phyloP scores from a whole-genome alignment of 345 rosid genomes.

The Orychophragmus violaceus region DNA sequence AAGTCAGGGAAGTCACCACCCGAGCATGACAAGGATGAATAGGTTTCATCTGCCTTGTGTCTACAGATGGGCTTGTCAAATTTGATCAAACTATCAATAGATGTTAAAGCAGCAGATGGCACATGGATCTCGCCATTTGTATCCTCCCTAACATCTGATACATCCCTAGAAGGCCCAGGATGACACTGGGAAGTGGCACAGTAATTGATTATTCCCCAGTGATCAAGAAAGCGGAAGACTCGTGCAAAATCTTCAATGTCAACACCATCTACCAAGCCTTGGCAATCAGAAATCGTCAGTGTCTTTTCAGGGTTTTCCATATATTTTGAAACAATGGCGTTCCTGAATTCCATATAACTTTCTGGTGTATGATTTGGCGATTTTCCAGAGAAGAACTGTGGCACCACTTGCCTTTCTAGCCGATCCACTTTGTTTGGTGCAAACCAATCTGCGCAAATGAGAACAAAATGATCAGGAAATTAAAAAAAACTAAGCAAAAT shows the following conservation, averaged over 20 bases:
- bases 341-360: constrained; percentile 88
- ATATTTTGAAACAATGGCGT: constrained; percentile 72
- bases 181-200: constrained; percentile 48
- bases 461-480: background rate
- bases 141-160: constrained; percentile 75
- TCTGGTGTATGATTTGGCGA: constrained; percentile 68
- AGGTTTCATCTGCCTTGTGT: constrained; percentile 64
- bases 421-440: constrained; percentile 78
- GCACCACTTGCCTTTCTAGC: constrained; percentile 95
- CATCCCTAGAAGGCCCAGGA: constrained; percentile 49
- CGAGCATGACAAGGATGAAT: constrained; percentile 45
- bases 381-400: constrained; percentile 93
- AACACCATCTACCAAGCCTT: constrained; percentile 51
- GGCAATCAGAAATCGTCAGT: constrained; percentile 66
- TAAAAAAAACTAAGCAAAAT: background rate
- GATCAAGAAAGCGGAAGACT: constrained; percentile 89
- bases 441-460: constrained; percentile 68
- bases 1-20: constrained; percentile 59
- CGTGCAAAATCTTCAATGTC: constrained; percentile 65
- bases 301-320: constrained; percentile 75
- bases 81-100: constrained; percentile 94
- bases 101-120: constrained; percentile 89
- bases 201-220: constrained; percentile 97
- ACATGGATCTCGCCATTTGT: constrained; percentile 79
- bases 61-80: constrained; percentile 93